phyloP scores from a whole-genome alignment of 768 basidiomycete species.

The Holtermannia corniformis region DNA sequence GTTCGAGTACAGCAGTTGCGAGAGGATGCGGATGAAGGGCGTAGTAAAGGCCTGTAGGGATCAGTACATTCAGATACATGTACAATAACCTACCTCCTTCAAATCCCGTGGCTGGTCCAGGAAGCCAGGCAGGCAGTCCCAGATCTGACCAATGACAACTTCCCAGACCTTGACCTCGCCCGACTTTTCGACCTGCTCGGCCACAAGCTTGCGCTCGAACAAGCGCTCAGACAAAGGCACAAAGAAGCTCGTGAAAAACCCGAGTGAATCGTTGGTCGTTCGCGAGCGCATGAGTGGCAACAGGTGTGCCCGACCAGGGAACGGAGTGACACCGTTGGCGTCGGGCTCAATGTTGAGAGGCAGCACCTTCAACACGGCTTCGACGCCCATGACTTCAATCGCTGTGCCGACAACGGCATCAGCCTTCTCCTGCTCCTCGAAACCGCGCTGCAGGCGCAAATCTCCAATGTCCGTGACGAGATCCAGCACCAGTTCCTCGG shows the following conservation, averaged over 20 bases:
- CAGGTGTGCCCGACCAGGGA: constrained; percentile 81
- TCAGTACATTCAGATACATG: background rate
- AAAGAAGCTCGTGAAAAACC: constrained; percentile 81
- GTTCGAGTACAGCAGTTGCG: constrained; percentile 85
- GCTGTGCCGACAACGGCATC: constrained; percentile 70
- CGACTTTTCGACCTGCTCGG: constrained; percentile 51
- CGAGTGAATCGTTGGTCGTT: constrained; percentile 60
- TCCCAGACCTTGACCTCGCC: constrained; percentile 93
- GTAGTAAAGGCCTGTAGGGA: constrained; percentile 56
- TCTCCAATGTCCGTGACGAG: constrained; percentile 64
- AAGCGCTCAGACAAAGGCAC: constrained; percentile 88
- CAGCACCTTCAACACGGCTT: constrained; percentile 59
- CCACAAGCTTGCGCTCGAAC: constrained; percentile 76
- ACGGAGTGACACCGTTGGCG: constrained; percentile 49
- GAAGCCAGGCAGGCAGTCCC: constrained; percentile 85
- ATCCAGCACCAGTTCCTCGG: constrained; percentile 60
- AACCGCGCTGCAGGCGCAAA: constrained; percentile 64
- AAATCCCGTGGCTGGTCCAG: constrained; percentile 73
- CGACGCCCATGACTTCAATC: constrained; percentile 76
- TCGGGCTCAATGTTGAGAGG: constrained; percentile 79
- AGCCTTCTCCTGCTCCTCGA: constrained; percentile 81
- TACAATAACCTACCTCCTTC: constrained; percentile 50
- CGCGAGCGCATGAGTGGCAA: constrained; percentile 74
- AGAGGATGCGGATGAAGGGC: constrained; percentile 76
- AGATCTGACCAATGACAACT: constrained; percentile 84